A percentile compares a stretch with the other conserved stretches of the same genome.
Evolutionary conservation across 306 rosid species (phyloP).

Genomic region (Castanopsis chinensis): DNA sequence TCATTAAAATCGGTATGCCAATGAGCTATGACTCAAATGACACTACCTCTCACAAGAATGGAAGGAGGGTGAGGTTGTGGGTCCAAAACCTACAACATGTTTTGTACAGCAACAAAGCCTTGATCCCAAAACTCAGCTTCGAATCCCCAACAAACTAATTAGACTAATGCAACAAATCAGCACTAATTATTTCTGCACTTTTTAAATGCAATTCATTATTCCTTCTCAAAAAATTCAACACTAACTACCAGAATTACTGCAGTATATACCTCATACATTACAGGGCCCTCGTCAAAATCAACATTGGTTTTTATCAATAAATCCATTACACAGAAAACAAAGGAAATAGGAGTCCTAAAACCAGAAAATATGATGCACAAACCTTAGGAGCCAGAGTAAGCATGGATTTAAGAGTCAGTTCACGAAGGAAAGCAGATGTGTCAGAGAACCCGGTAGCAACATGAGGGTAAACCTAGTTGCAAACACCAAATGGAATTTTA

Average conservation of each 20-base stretch:
- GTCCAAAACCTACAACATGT: no score
- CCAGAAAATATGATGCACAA: conserved; percentile 14
- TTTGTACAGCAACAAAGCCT: no score
- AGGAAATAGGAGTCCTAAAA: conserved; percentile 2
- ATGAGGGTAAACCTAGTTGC: conserved; percentile 83
- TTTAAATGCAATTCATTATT: not conserved
- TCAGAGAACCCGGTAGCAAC: conserved; percentile 95
- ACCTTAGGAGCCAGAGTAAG: conserved; percentile 93
- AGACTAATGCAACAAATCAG: no score
- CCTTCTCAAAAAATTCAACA: not conserved
- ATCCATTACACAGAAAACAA: not conserved
- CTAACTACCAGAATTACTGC: conserved; percentile 10
- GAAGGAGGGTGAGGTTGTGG: no score
- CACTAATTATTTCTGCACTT: no score
- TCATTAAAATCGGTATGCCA: not conserved
- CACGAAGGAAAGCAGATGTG: conserved; percentile 95
- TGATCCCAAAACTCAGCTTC: no score
- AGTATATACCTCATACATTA: not conserved
- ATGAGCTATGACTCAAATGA: no score
- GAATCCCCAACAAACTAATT: no score
- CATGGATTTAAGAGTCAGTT: conserved; percentile 94
- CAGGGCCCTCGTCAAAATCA: conserved; percentile 2
- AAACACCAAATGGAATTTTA: conserved; percentile 30
- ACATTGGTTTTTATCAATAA: conserved; percentile 1
- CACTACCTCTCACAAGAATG: no score